Percentiles rank a stretch among this genome's conserved stretches.
These are phyloP conservation scores for Penicillium sp. DNA, from an alignment of 2,329 filamentous ascomycete species.

Conservation along the genomic window DNA sequence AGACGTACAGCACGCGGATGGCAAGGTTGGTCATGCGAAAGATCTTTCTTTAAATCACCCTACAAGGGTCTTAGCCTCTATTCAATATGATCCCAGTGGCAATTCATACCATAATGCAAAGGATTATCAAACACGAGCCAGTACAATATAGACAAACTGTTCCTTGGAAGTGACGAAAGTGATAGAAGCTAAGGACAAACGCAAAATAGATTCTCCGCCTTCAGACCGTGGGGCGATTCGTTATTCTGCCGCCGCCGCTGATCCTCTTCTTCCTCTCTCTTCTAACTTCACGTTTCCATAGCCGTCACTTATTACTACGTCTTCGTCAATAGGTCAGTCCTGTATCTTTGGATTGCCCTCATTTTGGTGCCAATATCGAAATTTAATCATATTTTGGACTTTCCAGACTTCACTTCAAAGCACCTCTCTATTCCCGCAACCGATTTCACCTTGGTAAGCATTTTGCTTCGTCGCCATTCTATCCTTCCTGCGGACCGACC, in stretches of 20 bases:
- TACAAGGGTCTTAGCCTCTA: slow-evolving; percentile 18
- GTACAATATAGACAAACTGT: neutral
- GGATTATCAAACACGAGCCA: slow-evolving; percentile 2
- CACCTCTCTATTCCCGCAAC: neutral
- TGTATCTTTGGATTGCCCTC: neutral
- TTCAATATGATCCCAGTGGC: neutral
- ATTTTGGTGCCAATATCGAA: neutral
- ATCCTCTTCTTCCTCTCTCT: slow-evolving; percentile 27
- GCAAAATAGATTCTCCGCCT: slow-evolving; percentile 42
- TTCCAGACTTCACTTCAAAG: neutral
- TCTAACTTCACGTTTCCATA: slow-evolving; percentile 13
- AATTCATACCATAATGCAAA: slow-evolving; percentile 12
- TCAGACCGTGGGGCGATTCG: slow-evolving; percentile 20
- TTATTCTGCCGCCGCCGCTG: slow-evolving; percentile 32
- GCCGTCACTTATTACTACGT: neutral
- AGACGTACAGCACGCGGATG: slow-evolving; percentile 75
- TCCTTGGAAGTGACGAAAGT: slow-evolving; percentile 5
- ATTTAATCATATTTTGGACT: neutral
- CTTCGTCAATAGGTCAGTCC: slow-evolving; percentile 6
- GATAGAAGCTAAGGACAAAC: slow-evolving; percentile 23
- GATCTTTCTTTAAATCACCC: slow-evolving; percentile 62
- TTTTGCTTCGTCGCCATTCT: neutral
- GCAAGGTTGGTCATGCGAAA: slow-evolving; percentile 74
- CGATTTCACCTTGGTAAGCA: slow-evolving; percentile 1
- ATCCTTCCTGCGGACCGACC: neutral